These are phyloP conservation scores for Phytophthora cactorum DNA, from an alignment of 352 stramenopile species.

Conservation along the genomic window DNA sequence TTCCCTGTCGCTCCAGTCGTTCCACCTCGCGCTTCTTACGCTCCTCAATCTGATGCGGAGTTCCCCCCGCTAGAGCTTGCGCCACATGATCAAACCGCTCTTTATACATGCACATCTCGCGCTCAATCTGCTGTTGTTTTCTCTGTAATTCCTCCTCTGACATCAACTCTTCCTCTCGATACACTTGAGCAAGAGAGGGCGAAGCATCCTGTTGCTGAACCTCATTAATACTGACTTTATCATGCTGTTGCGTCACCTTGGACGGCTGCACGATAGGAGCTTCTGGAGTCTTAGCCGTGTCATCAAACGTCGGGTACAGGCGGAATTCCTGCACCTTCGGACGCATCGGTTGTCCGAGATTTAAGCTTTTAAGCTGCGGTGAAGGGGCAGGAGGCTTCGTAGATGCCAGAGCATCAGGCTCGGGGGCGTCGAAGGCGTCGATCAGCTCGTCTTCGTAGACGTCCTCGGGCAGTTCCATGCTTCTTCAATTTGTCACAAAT, in stretches of 20 bases:
- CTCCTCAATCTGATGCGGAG: slow-evolving; percentile 66
- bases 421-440: slow-evolving; percentile 63
- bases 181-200: neutral
- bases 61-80: slow-evolving; percentile 64
- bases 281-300: neutral
- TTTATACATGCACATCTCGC: slow-evolving; percentile 50
- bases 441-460: slow-evolving; percentile 63
- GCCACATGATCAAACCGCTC: slow-evolving; percentile 66
- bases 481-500: slow-evolving; percentile 22
- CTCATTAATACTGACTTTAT: neutral
- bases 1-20: slow-evolving; percentile 56
- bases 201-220: neutral
- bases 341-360: slow-evolving; percentile 11
- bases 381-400: slow-evolving; percentile 3
- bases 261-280: slow-evolving; percentile 1
- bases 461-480: slow-evolving; percentile 37
- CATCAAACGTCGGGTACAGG: slow-evolving; percentile 41
- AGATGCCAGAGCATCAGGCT: slow-evolving; percentile 5
- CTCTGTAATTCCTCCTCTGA: slow-evolving; percentile 27
- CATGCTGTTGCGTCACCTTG: neutral
- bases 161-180: slow-evolving; percentile 13
- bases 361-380: neutral
- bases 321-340: slow-evolving; percentile 10
- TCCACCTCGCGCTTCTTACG: slow-evolving; percentile 55
- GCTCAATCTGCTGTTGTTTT: slow-evolving; percentile 44